Conservation (phyloP, 257 asterid species). For the Knoxia roxburghii region DNA sequence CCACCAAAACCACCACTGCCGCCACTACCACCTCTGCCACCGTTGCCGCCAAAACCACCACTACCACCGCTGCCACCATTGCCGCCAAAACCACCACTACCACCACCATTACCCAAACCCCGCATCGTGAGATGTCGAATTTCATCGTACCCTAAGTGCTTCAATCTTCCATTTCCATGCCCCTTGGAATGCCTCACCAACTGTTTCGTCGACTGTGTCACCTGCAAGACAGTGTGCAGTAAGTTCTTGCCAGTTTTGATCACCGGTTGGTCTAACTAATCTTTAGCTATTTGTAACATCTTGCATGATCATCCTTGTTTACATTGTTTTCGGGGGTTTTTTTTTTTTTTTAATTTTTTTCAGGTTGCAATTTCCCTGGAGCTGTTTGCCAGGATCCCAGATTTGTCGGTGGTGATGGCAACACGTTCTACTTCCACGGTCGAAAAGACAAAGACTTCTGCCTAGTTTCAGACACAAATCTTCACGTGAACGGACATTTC, state of each 20-base stretch:
- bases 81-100: too few species aligned
- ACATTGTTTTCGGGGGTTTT: background rate
- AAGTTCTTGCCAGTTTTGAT: too few species aligned
- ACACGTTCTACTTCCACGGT: conserved; percentile 71
- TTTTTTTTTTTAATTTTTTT: background rate
- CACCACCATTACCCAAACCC: background rate
- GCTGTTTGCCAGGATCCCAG: conserved; percentile 79
- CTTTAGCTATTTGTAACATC: too few species aligned
- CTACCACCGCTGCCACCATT: too few species aligned
- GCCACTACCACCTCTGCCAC: background rate
- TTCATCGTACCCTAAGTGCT: background rate
- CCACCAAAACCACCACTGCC: background rate
- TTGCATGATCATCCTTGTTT: background rate
- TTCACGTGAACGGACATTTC: conserved; percentile 60
- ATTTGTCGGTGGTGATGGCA: conserved; percentile 70
- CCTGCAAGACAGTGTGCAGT: conserved; percentile 20
- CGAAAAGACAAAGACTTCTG: conserved; percentile 45
- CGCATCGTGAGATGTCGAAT: conserved; percentile 12
- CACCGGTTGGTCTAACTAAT: too few species aligned
- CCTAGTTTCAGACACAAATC: conserved; percentile 45
- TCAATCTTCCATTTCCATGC: background rate
- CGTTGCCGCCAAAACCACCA: background rate
- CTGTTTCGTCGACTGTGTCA: conserved; percentile 14
- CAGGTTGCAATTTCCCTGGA: conserved; percentile 60
- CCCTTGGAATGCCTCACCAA: conserved; percentile 8